Percentiles rank a stretch among this genome's conserved stretches.
phyloP scores from a whole-genome alignment of 176 grass and related monocot genomes.

The Chrysopogon serrulatus region DNA sequence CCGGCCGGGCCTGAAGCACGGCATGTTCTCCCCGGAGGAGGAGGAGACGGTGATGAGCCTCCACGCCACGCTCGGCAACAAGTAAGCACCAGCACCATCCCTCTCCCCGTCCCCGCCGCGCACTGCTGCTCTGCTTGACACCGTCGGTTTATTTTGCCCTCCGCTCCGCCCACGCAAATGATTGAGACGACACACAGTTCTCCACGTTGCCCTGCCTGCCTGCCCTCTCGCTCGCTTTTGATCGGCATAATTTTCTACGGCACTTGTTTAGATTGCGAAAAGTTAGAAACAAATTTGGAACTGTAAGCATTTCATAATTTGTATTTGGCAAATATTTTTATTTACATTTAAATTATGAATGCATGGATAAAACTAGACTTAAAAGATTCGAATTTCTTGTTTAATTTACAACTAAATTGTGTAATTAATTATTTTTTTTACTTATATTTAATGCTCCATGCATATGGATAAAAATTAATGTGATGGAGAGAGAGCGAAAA shows the following conservation, averaged over 20 bases:
- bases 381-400: too few relatives aligned
- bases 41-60: constrained; percentile 78
- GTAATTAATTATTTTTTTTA: too few relatives aligned
- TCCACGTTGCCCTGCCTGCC: constrained; percentile 19
- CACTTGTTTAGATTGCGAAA: too few relatives aligned
- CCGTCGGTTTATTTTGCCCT: not conserved
- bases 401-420: too few relatives aligned
- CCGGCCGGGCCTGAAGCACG: constrained; percentile 71
- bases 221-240: constrained; percentile 10
- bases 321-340: too few relatives aligned
- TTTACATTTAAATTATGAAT: too few relatives aligned
- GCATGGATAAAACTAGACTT: too few relatives aligned
- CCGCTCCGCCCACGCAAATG: constrained; percentile 9
- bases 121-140: not conserved
- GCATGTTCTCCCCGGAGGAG: constrained; percentile 70
- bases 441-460: too few relatives aligned
- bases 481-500: too few relatives aligned
- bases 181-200: constrained; percentile 32
- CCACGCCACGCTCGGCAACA: constrained; percentile 85
- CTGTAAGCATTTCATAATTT: too few relatives aligned
- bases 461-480: too few relatives aligned
- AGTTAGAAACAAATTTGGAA: too few relatives aligned
- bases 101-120: not conserved
- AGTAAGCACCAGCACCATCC: constrained; percentile 54
- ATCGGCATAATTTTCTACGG: not conserved